Conservation (phyloP, 257 asterid genomes). For the Prunella vulgaris region DNA sequence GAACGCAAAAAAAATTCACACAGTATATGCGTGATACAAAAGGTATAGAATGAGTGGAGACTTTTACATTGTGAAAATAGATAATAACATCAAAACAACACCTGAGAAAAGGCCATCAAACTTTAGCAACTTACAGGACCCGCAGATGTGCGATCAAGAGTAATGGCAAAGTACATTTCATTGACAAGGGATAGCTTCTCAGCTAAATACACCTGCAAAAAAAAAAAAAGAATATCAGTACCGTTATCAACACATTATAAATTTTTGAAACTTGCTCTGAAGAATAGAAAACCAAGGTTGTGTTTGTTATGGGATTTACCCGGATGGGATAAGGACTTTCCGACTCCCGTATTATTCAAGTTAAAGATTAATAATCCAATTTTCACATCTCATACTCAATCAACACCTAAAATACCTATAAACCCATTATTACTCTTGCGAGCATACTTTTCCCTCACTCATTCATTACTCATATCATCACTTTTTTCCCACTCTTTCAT, state of each 20-base stretch:
- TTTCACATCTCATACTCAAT: too few species aligned
- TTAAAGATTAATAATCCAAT: too few species aligned
- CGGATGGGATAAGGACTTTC: too few species aligned
- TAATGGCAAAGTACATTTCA: slow-evolving; percentile 98
- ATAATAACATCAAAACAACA: not conserved
- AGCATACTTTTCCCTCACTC: too few species aligned
- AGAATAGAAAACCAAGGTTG: too few species aligned
- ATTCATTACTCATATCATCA: too few species aligned
- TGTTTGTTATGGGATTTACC: too few species aligned
- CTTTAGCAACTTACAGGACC: slow-evolving; percentile 82
- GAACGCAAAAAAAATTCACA: not conserved
- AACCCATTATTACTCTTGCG: too few species aligned
- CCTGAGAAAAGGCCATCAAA: not conserved
- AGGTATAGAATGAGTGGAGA: not conserved
- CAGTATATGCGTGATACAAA: not conserved
- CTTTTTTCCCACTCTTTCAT: too few species aligned
- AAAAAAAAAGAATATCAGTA: not conserved
- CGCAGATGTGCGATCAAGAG: slow-evolving; percentile 90
- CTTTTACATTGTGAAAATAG: not conserved
- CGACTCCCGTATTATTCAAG: too few species aligned
- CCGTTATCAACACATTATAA: not conserved
- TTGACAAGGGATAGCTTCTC: slow-evolving; percentile 90
- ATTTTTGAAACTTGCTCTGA: not conserved
- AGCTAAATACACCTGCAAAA: slow-evolving; percentile 78
- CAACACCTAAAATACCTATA: too few species aligned